These are phyloP conservation scores for Aspergillus spinulosporus DNA, from an alignment of 2,329 filamentous ascomycete species.

Conservation along the genomic window DNA sequence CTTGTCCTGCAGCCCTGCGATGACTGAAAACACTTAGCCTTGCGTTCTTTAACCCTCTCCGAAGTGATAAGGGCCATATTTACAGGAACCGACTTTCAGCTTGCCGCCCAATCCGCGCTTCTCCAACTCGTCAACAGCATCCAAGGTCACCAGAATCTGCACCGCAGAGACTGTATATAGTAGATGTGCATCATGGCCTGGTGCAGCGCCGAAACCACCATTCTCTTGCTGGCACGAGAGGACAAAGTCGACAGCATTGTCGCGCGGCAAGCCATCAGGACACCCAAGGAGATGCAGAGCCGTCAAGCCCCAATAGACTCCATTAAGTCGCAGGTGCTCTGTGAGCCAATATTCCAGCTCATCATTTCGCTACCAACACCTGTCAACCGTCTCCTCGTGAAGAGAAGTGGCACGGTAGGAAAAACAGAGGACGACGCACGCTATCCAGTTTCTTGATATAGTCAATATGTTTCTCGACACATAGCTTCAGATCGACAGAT, in stretches of 20 bases:
- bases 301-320: slow-evolving; percentile 93
- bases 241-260: slow-evolving; percentile 86
- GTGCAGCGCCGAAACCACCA: slow-evolving; percentile 91
- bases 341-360: slow-evolving; percentile 98
- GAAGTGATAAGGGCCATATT: slow-evolving; percentile 52
- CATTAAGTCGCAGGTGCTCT: slow-evolving; percentile 91
- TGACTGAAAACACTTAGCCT: slow-evolving; percentile 54
- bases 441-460: slow-evolving; percentile 94
- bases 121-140: slow-evolving; percentile 83
- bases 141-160: slow-evolving; percentile 83
- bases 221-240: slow-evolving; percentile 86
- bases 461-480: slow-evolving; percentile 71
- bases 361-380: slow-evolving; percentile 70
- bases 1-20: slow-evolving; percentile 76
- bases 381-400: slow-evolving; percentile 30
- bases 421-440: slow-evolving; percentile 51
- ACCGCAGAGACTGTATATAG: slow-evolving; percentile 93
- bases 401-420: slow-evolving; percentile 24
- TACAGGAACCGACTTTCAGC: slow-evolving; percentile 75
- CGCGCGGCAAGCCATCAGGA: slow-evolving; percentile 76
- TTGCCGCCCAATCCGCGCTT: slow-evolving; percentile 65
- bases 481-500: slow-evolving; percentile 53
- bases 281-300: slow-evolving; percentile 80
- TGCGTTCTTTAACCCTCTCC: slow-evolving; percentile 4
- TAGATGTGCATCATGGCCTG: slow-evolving; percentile 93